phyloP scores from a whole-genome alignment of 2,329 filamentous ascomycete species.

The Neofusicoccum cordaticola region DNA sequence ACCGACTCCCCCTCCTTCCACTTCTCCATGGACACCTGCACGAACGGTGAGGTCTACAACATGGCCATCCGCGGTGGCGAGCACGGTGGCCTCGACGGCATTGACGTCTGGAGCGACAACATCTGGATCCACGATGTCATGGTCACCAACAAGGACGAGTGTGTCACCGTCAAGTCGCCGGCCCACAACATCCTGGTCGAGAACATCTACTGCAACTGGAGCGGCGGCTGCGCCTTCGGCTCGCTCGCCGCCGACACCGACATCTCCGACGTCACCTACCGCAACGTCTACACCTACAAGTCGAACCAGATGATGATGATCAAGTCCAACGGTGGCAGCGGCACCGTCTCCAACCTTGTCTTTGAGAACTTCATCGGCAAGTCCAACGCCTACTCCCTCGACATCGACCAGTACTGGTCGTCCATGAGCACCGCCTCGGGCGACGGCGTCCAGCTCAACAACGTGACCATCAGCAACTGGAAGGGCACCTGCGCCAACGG shows the following conservation, averaged over 20 bases:
- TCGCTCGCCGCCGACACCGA: slow-evolving; percentile 50
- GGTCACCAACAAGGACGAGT: slow-evolving; percentile 63
- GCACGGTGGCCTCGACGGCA: slow-evolving; percentile 54
- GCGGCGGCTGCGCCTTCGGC: slow-evolving; percentile 58
- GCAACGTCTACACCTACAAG: slow-evolving; percentile 58
- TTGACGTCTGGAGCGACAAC: slow-evolving; percentile 55
- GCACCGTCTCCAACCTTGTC: slow-evolving; percentile 49
- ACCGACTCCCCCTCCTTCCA: slow-evolving; percentile 53
- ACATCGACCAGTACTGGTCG: slow-evolving; percentile 56
- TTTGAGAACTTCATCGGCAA: slow-evolving; percentile 62
- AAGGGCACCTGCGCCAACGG: slow-evolving; percentile 54
- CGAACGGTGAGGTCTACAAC: slow-evolving; percentile 55
- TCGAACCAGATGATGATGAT: slow-evolving; percentile 64
- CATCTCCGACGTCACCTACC: slow-evolving; percentile 54
- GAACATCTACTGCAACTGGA: slow-evolving; percentile 61
- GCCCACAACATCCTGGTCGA: slow-evolving; percentile 57
- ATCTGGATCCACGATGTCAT: slow-evolving; percentile 59
- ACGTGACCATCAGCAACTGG: slow-evolving; percentile 57
- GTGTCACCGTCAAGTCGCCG: slow-evolving; percentile 55
- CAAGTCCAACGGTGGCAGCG: slow-evolving; percentile 59
- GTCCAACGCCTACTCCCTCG: slow-evolving; percentile 56
- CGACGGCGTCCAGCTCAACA: slow-evolving; percentile 51
- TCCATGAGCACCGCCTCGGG: slow-evolving; percentile 43
- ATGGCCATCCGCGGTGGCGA: slow-evolving; percentile 55
- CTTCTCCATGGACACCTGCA: slow-evolving; percentile 50